phyloP scores from a whole-genome alignment of 208 protist species.

The Acanthamoeba divionensis region DNA sequence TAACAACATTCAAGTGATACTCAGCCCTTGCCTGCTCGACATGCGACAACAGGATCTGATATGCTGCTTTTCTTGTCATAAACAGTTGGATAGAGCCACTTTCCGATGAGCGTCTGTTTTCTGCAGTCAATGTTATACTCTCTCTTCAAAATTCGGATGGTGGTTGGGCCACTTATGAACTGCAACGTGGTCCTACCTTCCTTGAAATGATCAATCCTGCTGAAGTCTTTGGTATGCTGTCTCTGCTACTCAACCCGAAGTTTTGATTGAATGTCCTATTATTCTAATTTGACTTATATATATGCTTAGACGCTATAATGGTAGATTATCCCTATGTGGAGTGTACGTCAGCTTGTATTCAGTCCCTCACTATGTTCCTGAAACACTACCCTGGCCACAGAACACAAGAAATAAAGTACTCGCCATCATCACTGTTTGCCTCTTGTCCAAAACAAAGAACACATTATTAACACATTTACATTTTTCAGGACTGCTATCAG shows the following conservation, averaged over 20 bases:
- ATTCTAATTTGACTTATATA: neutral
- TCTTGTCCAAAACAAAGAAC: too few species aligned
- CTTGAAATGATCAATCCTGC: slow-evolving; percentile 93
- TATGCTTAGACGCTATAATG: slow-evolving; percentile 89
- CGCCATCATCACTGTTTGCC: neutral
- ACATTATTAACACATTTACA: neutral
- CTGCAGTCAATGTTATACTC: slow-evolving; percentile 92
- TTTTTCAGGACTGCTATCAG: slow-evolving; percentile 75
- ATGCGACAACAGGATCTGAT: neutral
- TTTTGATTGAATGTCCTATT: neutral
- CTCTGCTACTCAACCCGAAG: neutral
- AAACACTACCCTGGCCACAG: slow-evolving; percentile 88
- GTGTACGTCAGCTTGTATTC: slow-evolving; percentile 92
- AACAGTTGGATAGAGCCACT: slow-evolving; percentile 11
- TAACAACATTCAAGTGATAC: slow-evolving; percentile 19
- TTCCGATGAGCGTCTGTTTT: slow-evolving; percentile 65
- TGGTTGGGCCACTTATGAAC: slow-evolving; percentile 94
- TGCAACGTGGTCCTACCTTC: slow-evolving; percentile 82
- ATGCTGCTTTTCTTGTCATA: neutral
- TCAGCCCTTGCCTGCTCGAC: neutral
- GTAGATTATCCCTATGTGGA: slow-evolving; percentile 96
- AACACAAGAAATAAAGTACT: slow-evolving; percentile 82
- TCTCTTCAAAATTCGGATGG: slow-evolving; percentile 92
- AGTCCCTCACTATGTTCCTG: slow-evolving; percentile 90
- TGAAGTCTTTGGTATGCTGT: slow-evolving; percentile 88